These are phyloP conservation scores for Golubevia pallescens DNA, from an alignment of 1,284 basidiomycete genomes.

Conservation along the genomic window DNA sequence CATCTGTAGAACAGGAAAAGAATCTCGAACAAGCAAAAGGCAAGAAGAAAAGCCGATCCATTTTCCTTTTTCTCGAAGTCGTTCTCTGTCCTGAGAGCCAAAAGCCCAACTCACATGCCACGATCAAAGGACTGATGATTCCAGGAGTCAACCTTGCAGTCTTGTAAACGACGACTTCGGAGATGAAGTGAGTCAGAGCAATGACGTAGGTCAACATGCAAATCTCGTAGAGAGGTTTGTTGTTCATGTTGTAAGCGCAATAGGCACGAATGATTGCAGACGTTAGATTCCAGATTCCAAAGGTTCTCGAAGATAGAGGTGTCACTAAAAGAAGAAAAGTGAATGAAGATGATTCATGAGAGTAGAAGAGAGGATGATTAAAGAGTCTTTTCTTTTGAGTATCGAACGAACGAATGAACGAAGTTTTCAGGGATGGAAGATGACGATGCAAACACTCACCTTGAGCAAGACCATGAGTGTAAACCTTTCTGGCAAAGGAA, in stretches of 20 bases:
- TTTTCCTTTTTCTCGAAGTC: no score
- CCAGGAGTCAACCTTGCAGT: conserved; percentile 75
- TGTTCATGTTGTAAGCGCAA: conserved; percentile 48
- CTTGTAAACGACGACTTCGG: conserved; percentile 83
- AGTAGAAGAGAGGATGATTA: neutral
- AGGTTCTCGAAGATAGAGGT: conserved; percentile 46
- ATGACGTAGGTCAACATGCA: conserved; percentile 84
- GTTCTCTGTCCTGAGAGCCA: no score
- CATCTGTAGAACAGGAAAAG: no score
- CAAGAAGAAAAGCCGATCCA: no score
- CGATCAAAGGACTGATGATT: conserved; percentile 79
- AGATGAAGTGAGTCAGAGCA: conserved; percentile 85
- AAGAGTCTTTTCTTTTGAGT: no score
- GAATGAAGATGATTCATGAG: neutral
- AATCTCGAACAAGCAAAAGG: no score
- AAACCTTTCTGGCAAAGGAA: conserved; percentile 46
- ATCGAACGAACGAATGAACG: no score
- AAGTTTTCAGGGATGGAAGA: no score
- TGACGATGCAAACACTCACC: conserved; percentile 10
- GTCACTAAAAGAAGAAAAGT: conserved; percentile 24
- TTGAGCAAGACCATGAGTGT: conserved; percentile 29
- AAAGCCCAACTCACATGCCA: conserved; percentile 88
- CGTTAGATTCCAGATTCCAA: conserved; percentile 58
- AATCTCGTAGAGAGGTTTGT: conserved; percentile 78
- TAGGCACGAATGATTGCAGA: conserved; percentile 55